Percentiles rank a stretch among this genome's conserved stretches.
Conservation (phyloP, 495 filamentous ascomycete genomes). For the Xylaria telfairii region DNA sequence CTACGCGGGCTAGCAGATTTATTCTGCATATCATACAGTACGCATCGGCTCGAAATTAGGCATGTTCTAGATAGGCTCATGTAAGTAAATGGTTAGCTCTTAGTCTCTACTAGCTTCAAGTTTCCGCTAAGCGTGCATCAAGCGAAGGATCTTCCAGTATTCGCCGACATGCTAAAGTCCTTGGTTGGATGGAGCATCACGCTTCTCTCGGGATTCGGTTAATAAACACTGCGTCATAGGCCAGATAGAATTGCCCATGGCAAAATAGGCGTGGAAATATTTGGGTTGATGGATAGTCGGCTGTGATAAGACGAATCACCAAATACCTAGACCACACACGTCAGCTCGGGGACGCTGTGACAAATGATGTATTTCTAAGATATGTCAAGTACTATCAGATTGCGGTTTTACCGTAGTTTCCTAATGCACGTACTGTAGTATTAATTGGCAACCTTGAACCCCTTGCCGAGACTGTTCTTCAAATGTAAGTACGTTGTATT, state of each 20-base stretch:
- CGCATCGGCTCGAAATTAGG: neutral
- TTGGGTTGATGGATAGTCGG: neutral
- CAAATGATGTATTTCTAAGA: slow-evolving; percentile 13
- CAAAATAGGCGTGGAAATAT: neutral
- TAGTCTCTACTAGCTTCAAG: neutral
- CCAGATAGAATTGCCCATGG: neutral
- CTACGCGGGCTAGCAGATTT: slow-evolving; percentile 1
- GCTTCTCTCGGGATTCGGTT: neutral
- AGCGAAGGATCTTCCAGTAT: neutral
- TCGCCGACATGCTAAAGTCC: neutral
- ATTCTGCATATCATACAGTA: slow-evolving; percentile 1
- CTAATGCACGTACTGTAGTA: neutral
- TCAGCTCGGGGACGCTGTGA: neutral
- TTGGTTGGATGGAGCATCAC: neutral
- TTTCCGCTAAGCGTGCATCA: neutral
- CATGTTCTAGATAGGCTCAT: neutral
- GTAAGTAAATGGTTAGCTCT: slow-evolving; percentile 2
- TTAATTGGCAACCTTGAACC: neutral
- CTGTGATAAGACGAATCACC: neutral
- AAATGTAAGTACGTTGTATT: neutral
- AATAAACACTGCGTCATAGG: neutral
- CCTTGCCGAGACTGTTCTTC: neutral
- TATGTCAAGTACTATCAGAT: neutral
- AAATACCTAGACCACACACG: slow-evolving; percentile 8
- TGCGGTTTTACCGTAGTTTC: neutral